phyloP scores from a whole-genome alignment of 768 basidiomycete genomes.

The Auriscalpium vulgare region DNA sequence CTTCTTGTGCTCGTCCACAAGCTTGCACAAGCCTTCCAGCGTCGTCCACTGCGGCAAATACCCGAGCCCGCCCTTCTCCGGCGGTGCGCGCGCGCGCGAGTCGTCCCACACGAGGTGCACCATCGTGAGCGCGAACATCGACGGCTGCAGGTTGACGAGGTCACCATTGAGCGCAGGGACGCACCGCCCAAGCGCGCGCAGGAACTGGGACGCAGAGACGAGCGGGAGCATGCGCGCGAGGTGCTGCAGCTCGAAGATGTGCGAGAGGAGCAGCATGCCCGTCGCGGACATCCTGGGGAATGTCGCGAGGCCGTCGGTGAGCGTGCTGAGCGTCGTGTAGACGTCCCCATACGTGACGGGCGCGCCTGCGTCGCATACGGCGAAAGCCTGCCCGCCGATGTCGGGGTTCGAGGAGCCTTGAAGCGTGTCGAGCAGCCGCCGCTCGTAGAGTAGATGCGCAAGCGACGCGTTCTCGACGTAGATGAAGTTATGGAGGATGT shows the following conservation, averaged over 20 bases:
- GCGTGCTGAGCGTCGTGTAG: constrained; percentile 43
- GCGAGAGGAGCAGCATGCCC: constrained; percentile 53
- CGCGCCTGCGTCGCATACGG: constrained; percentile 56
- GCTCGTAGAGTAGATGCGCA: constrained; percentile 68
- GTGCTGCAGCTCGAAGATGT: constrained; percentile 50
- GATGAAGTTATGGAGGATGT: constrained; percentile 52
- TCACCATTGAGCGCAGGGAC: constrained; percentile 23
- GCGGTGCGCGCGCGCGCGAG: constrained; percentile 27
- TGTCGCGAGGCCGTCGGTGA: constrained; percentile 47
- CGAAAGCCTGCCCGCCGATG: constrained; percentile 68
- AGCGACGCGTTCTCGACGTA: constrained; percentile 74
- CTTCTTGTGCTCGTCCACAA: constrained; percentile 24
- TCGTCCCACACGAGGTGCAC: constrained; percentile 34
- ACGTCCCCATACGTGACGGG: constrained; percentile 57
- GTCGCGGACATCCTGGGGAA: constrained; percentile 56
- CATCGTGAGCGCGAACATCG: constrained; percentile 26
- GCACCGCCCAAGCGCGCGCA: constrained; percentile 24
- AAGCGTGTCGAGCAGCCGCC: constrained; percentile 49
- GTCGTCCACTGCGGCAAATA: constrained; percentile 25
- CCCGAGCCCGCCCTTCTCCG: constrained; percentile 30
- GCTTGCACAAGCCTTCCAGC: constrained; percentile 27
- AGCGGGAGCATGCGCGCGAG: constrained; percentile 36
- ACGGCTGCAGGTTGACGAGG: constrained; percentile 31
- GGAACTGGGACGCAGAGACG: constrained; percentile 20
- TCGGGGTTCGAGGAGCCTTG: constrained; percentile 42